Evolutionary conservation across 2,329 filamentous ascomycete genomes (phyloP).

Genomic region (Thelonectria olida): DNA sequence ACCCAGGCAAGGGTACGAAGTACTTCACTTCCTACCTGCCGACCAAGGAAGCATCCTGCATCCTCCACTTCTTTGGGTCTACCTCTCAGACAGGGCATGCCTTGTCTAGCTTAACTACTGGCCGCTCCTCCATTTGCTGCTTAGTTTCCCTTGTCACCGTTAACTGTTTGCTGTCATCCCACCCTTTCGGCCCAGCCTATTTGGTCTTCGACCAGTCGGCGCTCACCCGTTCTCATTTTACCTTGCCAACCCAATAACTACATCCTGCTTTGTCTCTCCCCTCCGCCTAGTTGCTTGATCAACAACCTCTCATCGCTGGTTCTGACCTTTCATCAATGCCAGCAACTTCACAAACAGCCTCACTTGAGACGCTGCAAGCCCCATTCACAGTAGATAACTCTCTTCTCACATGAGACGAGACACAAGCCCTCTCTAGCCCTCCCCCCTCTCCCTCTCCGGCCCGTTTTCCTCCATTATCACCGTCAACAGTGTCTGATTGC

Average conservation of each 20-base stretch:
- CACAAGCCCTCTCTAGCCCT: constrained; percentile 24
- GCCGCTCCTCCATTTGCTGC: constrained; percentile 26
- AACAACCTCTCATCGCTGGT: constrained; percentile 29
- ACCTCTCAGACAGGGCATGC: constrained; percentile 14
- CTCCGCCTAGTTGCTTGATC: constrained; percentile 27
- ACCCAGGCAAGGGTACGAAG: constrained; percentile 17
- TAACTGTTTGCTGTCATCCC: constrained; percentile 38
- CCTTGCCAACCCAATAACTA: not conserved
- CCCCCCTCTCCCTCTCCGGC: constrained; percentile 5
- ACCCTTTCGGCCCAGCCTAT: constrained; percentile 36
- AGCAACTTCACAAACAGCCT: constrained; percentile 29
- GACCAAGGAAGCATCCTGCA: constrained; percentile 26
- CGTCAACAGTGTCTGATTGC: constrained; percentile 40
- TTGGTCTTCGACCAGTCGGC: constrained; percentile 37
- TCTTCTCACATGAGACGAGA: constrained; percentile 32
- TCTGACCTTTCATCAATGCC: constrained; percentile 29
- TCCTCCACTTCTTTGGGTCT: constrained; percentile 23
- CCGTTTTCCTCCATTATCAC: constrained; percentile 30
- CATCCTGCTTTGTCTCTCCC: constrained; percentile 19
- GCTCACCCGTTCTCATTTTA: constrained; percentile 32
- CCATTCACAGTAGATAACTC: constrained; percentile 21
- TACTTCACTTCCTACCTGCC: constrained; percentile 22
- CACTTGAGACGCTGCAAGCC: constrained; percentile 19
- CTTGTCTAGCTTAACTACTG: constrained; percentile 29
- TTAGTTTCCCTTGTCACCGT: constrained; percentile 21